Conservation (phyloP, 768 basidiomycete genomes). For the Pisolithus orientalis region DNA sequence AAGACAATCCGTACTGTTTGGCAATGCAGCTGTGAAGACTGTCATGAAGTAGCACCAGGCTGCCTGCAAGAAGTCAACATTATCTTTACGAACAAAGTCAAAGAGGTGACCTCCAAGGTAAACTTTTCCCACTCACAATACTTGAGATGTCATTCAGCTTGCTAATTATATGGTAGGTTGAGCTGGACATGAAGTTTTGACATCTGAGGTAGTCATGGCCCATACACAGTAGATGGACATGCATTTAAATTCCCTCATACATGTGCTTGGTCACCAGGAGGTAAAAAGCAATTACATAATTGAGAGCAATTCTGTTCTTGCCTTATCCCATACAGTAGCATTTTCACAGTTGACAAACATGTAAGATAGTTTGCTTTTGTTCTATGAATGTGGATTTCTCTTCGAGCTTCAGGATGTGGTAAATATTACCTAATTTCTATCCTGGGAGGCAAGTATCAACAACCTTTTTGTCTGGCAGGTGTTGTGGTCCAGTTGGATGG, state of each 20-base stretch:
- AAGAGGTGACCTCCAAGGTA: constrained; percentile 6
- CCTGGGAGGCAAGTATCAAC: too few relatives aligned
- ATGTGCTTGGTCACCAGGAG: too few relatives aligned
- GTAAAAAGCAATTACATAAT: not conserved
- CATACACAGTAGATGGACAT: too few relatives aligned
- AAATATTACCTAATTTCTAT: too few relatives aligned
- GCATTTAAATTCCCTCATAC: too few relatives aligned
- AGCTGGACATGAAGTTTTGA: constrained; percentile 5
- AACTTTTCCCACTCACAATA: not conserved
- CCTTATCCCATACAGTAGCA: too few relatives aligned
- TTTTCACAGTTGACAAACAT: too few relatives aligned
- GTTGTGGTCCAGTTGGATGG: constrained; percentile 53
- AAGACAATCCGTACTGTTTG: not conserved
- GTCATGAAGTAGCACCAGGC: not conserved
- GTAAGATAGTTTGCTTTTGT: too few relatives aligned
- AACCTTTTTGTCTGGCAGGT: constrained; percentile 59
- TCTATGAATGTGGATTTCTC: too few relatives aligned
- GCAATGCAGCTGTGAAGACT: not conserved
- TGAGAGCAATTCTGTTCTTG: too few relatives aligned
- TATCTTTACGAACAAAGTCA: constrained; percentile 8
- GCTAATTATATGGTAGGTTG: constrained; percentile 3
- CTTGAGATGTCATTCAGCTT: not conserved
- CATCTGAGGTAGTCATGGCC: too few relatives aligned
- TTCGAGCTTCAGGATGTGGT: too few relatives aligned
- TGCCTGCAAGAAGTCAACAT: constrained; percentile 9